Conservation (phyloP, 75 land plant genomes). For the Pinus taeda region DNA sequence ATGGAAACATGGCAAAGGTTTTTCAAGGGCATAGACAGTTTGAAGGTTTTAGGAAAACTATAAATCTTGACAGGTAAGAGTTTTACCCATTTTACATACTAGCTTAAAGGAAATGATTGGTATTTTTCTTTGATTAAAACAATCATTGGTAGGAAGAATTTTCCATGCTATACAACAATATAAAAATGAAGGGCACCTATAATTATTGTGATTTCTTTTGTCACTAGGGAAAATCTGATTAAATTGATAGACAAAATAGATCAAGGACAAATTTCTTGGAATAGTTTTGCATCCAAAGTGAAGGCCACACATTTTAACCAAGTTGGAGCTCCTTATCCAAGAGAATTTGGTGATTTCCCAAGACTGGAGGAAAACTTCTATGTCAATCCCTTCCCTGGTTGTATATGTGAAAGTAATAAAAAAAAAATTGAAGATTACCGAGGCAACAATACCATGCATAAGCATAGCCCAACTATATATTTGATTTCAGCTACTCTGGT, state of each 20-base stretch:
- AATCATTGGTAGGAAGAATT: constrained; percentile 2
- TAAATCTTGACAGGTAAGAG: constrained; percentile 82
- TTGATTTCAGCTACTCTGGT: not conserved
- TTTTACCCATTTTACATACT: not conserved
- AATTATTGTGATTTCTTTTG: constrained; percentile 6
- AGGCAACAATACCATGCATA: not conserved
- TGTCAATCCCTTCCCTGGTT: constrained; percentile 80
- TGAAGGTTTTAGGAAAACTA: constrained; percentile 81
- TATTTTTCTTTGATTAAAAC: not conserved
- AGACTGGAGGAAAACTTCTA: constrained; percentile 75
- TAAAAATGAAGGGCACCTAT: not conserved
- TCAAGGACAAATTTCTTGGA: constrained; percentile 46
- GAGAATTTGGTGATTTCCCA: constrained; percentile 32
- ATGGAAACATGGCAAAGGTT: constrained; percentile 98
- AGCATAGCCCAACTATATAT: not conserved
- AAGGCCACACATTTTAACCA: constrained; percentile 32
- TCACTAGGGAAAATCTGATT: constrained; percentile 43
- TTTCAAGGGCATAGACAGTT: constrained; percentile 87
- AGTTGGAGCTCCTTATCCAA: constrained; percentile 50
- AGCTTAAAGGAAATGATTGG: not conserved
- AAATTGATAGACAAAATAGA: constrained; percentile 51
- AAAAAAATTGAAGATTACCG: not conserved
- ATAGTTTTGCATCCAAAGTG: constrained; percentile 36
- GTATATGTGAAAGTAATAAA: constrained; percentile 42
- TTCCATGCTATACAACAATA: not conserved